Evolutionary conservation across 306 rosid species (phyloP), one percentile per base, ranked within the genome.

Genomic region (Lathyrus tuberosus): DNA sequence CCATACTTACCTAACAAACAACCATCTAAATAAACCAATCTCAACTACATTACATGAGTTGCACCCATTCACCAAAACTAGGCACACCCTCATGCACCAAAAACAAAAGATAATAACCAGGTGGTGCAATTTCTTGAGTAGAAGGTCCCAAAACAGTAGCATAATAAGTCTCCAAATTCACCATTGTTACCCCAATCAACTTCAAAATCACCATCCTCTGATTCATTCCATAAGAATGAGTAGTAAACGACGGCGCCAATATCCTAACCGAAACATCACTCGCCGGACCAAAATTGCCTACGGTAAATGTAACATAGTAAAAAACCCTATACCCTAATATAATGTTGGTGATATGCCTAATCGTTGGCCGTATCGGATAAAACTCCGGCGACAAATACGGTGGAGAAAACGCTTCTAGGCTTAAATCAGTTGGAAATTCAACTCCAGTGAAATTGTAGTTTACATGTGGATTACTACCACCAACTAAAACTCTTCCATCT

Each of bases 381-480:
- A 79, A 26, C 24, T 18, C 76, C 4, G 46, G 49, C 0, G 85
- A 69, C 47, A 88, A 64, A 77, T 91, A 91, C 0, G 96, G 91
- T 1, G 97, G 97, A 0, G 81, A 86, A 69, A 88, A 91, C 0
- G 88, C 88, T 69, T 88, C 96, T 31, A 91, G 70, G 74, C 96
- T 91, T 1, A 91, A 60, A n/a, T 91, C 97, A 0, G 93, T 91
- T 0, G 91, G 89, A 79, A 48, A 88, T 37, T 86, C 73, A 2
- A 85, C 96, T 4, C 77, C 81, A 0, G 86, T 83, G 80, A 88
- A 91, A 67, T 76, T 86, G 64, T 91, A 91, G 22, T 17, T 64
- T 7, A 60, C 1, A 20, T 91, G 92, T 0, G 96, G 97, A 64
- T 91, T 91, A 69, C 96, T 91, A 3, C 97, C 97, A 2, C 96